Conservation (phyloP, 164 flowering plant species). For the Umbilicus rupestris region DNA sequence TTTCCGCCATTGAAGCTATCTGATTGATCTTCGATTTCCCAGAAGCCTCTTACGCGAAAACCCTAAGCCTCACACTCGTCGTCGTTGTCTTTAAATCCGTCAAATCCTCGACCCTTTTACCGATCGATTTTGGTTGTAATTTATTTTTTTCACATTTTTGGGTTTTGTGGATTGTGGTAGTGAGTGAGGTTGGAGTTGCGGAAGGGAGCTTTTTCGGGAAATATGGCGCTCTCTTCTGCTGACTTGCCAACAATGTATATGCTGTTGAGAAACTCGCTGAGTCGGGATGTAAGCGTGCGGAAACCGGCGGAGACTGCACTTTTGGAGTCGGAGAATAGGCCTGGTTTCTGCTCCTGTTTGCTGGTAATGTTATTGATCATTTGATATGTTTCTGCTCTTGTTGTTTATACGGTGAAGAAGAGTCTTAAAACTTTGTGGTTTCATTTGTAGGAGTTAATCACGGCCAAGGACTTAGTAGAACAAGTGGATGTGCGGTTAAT, state of each 20-base stretch:
- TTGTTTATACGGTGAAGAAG: neutral
- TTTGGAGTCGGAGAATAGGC: slow-evolving; percentile 62
- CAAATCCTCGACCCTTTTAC: neutral
- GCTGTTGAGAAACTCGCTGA: slow-evolving; percentile 62
- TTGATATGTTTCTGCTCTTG: neutral
- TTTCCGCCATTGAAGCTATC: neutral
- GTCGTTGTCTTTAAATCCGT: neutral
- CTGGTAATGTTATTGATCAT: slow-evolving; percentile 34
- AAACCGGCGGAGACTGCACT: slow-evolving; percentile 76
- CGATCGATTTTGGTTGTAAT: neutral
- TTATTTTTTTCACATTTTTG: neutral
- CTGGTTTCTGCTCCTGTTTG: slow-evolving; percentile 93
- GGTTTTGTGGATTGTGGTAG: neutral
- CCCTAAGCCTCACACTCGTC: neutral
- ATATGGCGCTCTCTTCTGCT: slow-evolving; percentile 71
- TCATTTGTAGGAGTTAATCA: slow-evolving; percentile 68
- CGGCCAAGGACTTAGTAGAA: slow-evolving; percentile 55
- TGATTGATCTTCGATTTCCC: neutral
- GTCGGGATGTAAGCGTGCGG: slow-evolving; percentile 52
- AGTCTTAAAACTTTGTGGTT: neutral
- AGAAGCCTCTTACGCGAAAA: neutral
- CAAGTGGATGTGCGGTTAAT: slow-evolving; percentile 70
- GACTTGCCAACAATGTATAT: slow-evolving; percentile 75
- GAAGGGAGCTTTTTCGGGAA: neutral
- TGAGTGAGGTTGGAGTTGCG: neutral